phyloP scores from a whole-genome alignment of 352 stramenopile genomes.

The Aphanomyces cochlioides region DNA sequence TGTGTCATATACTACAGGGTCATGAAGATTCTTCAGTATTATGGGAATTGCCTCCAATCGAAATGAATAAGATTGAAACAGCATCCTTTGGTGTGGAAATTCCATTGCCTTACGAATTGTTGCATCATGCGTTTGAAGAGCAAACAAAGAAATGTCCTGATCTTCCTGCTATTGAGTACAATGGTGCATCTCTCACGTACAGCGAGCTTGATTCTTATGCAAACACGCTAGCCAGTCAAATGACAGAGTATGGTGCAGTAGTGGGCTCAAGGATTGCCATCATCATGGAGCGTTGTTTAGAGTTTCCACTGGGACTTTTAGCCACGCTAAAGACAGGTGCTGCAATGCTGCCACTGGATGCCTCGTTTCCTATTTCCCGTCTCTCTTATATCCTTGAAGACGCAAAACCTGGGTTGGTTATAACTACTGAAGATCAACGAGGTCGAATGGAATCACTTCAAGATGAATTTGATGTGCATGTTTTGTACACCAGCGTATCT shows the following conservation, averaged over 20 bases:
- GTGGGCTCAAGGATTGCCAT: background rate
- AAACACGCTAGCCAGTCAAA: constrained; percentile 31
- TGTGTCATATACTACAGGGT: too few relatives aligned
- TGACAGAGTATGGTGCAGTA: constrained; percentile 47
- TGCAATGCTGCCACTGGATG: constrained; percentile 84
- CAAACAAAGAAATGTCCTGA: constrained; percentile 32
- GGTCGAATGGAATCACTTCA: background rate
- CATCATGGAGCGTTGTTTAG: constrained; percentile 89
- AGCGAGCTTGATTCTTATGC: constrained; percentile 37
- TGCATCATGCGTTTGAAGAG: constrained; percentile 13
- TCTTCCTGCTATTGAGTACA: constrained; percentile 26
- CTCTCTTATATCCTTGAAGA: constrained; percentile 51
- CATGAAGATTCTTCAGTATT: too few relatives aligned
- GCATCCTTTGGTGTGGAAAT: background rate
- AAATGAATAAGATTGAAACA: background rate
- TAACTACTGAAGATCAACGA: background rate
- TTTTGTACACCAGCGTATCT: background rate
- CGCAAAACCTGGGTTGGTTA: constrained; percentile 26
- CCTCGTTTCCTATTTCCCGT: constrained; percentile 45
- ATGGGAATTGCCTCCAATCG: too few relatives aligned
- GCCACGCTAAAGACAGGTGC: constrained; percentile 87
- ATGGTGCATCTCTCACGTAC: constrained; percentile 34
- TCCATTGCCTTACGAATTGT: background rate
- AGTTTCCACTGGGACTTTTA: constrained; percentile 90
- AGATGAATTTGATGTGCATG: background rate